A percentile compares a stretch with the other conserved stretches of the same genome.
Conservation (phyloP, 306 rosid genomes). For the Malus sieversii region DNA sequence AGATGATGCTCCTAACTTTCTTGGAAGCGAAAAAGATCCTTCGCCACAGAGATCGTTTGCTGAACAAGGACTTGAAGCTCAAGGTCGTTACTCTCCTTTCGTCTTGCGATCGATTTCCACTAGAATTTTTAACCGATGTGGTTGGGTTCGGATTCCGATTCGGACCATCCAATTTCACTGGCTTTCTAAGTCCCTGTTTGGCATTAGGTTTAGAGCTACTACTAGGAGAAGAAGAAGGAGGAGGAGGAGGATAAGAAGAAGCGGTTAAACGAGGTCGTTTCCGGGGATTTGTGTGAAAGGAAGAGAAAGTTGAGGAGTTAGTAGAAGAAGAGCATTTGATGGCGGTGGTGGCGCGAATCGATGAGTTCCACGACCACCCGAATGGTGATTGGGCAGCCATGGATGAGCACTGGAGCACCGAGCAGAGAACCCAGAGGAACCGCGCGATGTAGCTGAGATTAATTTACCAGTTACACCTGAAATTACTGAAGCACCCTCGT, state of each 20-base stretch:
- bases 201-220: conserved; percentile 6
- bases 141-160: conserved; percentile 9
- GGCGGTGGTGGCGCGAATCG: neutral
- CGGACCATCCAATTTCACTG: conserved; percentile 13
- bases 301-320: conserved; percentile 3
- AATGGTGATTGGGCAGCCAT: conserved; percentile 33
- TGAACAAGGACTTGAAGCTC: conserved; percentile 31
- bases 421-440: neutral
- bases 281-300: neutral
- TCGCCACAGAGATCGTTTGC: conserved; percentile 36
- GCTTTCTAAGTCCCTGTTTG: conserved; percentile 3
- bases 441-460: neutral
- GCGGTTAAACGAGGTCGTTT: conserved; percentile 28
- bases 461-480: neutral
- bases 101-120: neutral
- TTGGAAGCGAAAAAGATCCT: conserved; percentile 47
- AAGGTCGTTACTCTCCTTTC: neutral
- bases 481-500: neutral
- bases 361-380: conserved; percentile 10
- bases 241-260: conserved; percentile 5
- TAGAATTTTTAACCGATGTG: neutral
- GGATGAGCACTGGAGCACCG: neutral
- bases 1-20: conserved; percentile 55
- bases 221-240: conserved; percentile 6
- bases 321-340: neutral